phyloP scores from a whole-genome alignment of 768 basidiomycete species.

The Boletales sp. region DNA sequence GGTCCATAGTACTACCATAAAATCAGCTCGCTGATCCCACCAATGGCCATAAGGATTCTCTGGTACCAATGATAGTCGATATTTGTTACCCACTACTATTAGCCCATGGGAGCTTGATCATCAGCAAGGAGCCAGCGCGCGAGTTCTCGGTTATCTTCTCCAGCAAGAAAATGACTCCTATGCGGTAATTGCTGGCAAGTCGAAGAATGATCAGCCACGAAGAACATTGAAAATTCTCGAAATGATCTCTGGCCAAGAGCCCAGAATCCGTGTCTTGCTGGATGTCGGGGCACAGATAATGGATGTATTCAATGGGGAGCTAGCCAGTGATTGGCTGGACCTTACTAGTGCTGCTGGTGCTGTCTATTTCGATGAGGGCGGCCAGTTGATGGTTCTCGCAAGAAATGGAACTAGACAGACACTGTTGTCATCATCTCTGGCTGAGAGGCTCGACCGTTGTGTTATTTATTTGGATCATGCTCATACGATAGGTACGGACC shows the following conservation, averaged over 20 bases:
- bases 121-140: slow-evolving; percentile 33
- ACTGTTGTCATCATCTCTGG: not conserved
- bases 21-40: no score
- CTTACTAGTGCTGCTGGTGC: slow-evolving; percentile 34
- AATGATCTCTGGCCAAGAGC: slow-evolving; percentile 29
- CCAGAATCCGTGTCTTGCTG: slow-evolving; percentile 41
- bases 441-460: slow-evolving; percentile 37
- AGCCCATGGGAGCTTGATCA: slow-evolving; percentile 28
- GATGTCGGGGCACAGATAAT: slow-evolving; percentile 58
- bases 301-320: slow-evolving; percentile 39
- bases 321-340: slow-evolving; percentile 25
- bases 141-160: slow-evolving; percentile 26
- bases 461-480: slow-evolving; percentile 52
- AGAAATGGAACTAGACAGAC: not conserved
- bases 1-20: no score
- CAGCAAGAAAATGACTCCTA: slow-evolving; percentile 40
- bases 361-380: slow-evolving; percentile 36
- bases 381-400: slow-evolving; percentile 1
- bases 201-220: not conserved
- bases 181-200: slow-evolving; percentile 10
- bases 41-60: slow-evolving; percentile 34
- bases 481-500: slow-evolving; percentile 46
- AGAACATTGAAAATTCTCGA: slow-evolving; percentile 25
- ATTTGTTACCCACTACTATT: slow-evolving; percentile 16
- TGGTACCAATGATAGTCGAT: slow-evolving; percentile 51